Evolutionary conservation across 148 eudicot species (phyloP), one percentile per base, ranked within the genome.

Genomic region (Spergularia marina): DNA sequence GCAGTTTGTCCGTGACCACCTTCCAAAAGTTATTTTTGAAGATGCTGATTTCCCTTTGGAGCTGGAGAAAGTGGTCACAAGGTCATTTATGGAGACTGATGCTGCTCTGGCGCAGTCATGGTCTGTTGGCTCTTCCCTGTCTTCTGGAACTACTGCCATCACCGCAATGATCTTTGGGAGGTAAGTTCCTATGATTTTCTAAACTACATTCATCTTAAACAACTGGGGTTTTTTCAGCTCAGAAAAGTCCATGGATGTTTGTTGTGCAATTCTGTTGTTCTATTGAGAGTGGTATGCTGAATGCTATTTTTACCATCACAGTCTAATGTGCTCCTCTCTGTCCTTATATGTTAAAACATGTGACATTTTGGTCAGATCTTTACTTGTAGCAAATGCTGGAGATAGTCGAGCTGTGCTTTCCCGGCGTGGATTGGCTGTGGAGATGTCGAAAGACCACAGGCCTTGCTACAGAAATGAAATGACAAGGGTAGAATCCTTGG

Each of bases 111-210:
- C 92, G 3, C 80, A 84, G 72, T 88, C 97, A 20, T 95, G 91
- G 86, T 72, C 86, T 74, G 68, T 72, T 54, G 92, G 89, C 76
- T 84, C 94, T 66, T 62, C 89, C 53, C 76, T 83, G 17, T 87
- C 90, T 71, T 95, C 99, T 78, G 99, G 99, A 72, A 95, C 99
- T 67, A 95, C 99, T 77, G 99, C 97, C 30, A 87, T 95, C 65
- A 89, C 98, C 75, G 99, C 99, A 73, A 95, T 95, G 94, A 92
- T 95, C 74, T 92, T 90, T 63, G 97, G 99, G 25, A 92, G 98
- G 99, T 95, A 78, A 75, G 74, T 70, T 15, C 40, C 60, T 41
- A 17, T 15, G 11, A 47, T 65, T 54, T 59, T 57, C 25, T 76
- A 39, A 55, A 55, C 64, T 7, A 59, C 47, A 34, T 59, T 64